Evolutionary conservation across 805 yeast species (phyloP).

Genomic region (Candida chilensis): DNA sequence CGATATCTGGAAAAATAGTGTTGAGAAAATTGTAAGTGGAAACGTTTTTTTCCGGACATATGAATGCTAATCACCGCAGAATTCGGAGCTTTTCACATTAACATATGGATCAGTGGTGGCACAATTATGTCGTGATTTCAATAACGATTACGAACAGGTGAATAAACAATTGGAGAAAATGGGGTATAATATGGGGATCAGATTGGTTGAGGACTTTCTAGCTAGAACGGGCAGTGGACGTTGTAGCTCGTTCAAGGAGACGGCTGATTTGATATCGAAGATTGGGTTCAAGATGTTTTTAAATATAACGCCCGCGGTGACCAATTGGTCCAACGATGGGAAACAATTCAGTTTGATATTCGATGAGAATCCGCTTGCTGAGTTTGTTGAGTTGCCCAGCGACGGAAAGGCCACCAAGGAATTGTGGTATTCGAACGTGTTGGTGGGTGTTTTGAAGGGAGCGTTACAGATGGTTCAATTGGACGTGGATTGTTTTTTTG

Average conservation of each 20-base stretch:
- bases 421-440: conserved; percentile 87
- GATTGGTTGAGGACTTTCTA: conserved; percentile 87
- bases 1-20: conserved; percentile 83
- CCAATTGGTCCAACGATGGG: conserved; percentile 70
- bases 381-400: conserved; percentile 89
- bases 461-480: conserved; percentile 94
- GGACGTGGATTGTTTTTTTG: conserved; percentile 76
- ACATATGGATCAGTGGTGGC: conserved; percentile 93
- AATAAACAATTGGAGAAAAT: conserved; percentile 79
- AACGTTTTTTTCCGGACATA: neutral
- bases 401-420: conserved; percentile 62
- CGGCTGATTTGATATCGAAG: conserved; percentile 79
- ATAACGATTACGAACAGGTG: conserved; percentile 67
- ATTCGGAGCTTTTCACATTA: conserved; percentile 87
- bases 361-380: conserved; percentile 85
- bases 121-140: conserved; percentile 78
- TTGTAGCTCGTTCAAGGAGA: conserved; percentile 71
- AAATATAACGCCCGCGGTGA: conserved; percentile 68
- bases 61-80: conserved; percentile 23
- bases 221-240: conserved; percentile 83
- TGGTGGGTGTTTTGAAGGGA: conserved; percentile 86
- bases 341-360: conserved; percentile 66
- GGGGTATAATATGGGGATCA: conserved; percentile 92
- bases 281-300: conserved; percentile 87
- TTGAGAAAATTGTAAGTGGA: conserved; percentile 77